phyloP scores from a whole-genome alignment of 768 basidiomycete genomes.

The Pleurotus ostreatus region DNA sequence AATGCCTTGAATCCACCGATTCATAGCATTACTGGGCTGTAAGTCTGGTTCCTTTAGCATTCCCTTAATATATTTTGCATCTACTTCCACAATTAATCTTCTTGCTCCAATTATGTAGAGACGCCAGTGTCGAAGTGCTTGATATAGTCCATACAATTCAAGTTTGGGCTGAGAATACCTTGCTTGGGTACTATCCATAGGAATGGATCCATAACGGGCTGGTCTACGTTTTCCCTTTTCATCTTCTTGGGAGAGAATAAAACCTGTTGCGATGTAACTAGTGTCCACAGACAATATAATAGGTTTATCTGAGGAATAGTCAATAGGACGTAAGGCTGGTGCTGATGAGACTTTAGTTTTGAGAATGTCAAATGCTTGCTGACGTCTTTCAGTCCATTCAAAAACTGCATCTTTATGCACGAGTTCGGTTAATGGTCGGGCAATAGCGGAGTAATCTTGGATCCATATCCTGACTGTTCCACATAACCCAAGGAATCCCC shows the following conservation, averaged over 20 bases:
- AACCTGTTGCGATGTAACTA: no score
- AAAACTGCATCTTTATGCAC: slow-evolving; percentile 10
- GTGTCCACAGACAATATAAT: no score
- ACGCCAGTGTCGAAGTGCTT: slow-evolving; percentile 17
- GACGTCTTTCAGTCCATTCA: slow-evolving; percentile 17
- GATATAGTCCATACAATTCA: slow-evolving; percentile 28
- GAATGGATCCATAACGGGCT: slow-evolving; percentile 24
- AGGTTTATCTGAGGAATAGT: no score
- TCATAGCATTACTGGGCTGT: no score
- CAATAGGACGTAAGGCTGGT: no score
- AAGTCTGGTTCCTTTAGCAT: neutral
- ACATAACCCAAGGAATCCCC: no score
- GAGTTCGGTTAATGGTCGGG: no score
- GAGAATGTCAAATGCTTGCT: slow-evolving; percentile 16
- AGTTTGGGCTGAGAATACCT: slow-evolving; percentile 29
- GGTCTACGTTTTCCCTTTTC: slow-evolving; percentile 7
- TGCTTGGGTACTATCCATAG: slow-evolving; percentile 20
- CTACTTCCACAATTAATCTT: neutral
- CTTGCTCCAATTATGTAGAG: slow-evolving; percentile 16
- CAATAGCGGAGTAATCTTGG: no score
- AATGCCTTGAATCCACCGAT: no score
- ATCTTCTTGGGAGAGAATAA: no score
- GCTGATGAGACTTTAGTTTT: neutral
- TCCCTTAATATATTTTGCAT: neutral
- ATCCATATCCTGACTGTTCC: no score